A percentile compares a stretch with the other conserved stretches of the same genome.
These are phyloP conservation scores for Hsuehochloa calcarea DNA, from an alignment of 176 grass and related monocot genomes.

Conservation along the genomic window DNA sequence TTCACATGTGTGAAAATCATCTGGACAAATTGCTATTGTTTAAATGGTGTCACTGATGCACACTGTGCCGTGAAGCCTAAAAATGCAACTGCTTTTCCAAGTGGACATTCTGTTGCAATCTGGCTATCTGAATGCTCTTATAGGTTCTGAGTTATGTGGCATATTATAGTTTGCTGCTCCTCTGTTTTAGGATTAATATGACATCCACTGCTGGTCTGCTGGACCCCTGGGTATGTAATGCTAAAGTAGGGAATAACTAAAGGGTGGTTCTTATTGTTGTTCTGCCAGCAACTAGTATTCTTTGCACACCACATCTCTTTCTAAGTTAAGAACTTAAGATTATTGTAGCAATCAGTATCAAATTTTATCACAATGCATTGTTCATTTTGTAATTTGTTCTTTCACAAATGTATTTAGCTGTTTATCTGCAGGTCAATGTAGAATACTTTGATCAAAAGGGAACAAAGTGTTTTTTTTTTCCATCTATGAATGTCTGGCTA, in stretches of 20 bases:
- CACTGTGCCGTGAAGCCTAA: not conserved
- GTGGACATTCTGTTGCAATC: not conserved
- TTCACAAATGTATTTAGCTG: not conserved
- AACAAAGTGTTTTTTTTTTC: not conserved
- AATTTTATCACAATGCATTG: not conserved
- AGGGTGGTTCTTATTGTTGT: constrained; percentile 20
- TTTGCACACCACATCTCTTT: not conserved
- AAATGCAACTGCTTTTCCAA: not conserved
- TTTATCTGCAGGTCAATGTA: not conserved
- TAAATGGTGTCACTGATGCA: constrained; percentile 6
- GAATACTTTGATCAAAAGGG: not conserved
- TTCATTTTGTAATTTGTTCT: not conserved
- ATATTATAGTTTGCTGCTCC: constrained; percentile 6
- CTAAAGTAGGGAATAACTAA: constrained; percentile 40
- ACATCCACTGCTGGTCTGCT: constrained; percentile 15
- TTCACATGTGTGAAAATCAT: not conserved
- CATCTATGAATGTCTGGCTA: not conserved
- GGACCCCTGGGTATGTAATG: not conserved
- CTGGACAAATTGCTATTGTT: not conserved
- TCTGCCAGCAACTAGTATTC: not conserved
- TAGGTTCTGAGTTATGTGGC: not conserved
- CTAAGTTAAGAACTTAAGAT: not conserved
- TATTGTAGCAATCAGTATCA: not conserved
- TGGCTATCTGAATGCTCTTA: not conserved
- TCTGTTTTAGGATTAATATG: constrained; percentile 1